Conservation (phyloP, 2,329 filamentous ascomycete genomes). For the Penicillium janthinellum region DNA sequence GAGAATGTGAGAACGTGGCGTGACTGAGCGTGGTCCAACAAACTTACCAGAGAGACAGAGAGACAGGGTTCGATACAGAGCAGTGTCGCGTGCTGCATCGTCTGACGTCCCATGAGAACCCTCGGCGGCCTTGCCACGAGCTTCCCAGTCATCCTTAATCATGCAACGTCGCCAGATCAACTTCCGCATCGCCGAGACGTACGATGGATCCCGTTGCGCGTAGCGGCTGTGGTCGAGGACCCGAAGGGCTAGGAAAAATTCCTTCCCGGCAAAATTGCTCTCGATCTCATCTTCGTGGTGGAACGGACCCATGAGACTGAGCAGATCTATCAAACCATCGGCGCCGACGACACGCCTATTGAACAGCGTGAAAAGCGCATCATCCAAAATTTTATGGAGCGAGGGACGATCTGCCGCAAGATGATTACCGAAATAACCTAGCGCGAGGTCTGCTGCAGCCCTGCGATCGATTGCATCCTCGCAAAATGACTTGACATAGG, state of each 20-base stretch:
- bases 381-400: conserved; percentile 70
- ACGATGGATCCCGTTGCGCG: conserved; percentile 51
- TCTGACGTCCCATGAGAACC: conserved; percentile 71
- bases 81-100: conserved; percentile 64
- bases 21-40: background rate
- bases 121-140: conserved; percentile 74
- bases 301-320: conserved; percentile 73
- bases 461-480: conserved; percentile 75
- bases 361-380: conserved; percentile 69
- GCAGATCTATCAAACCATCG: conserved; percentile 60
- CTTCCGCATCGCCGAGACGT: conserved; percentile 31
- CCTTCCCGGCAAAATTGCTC: conserved; percentile 54
- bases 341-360: conserved; percentile 67
- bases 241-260: conserved; percentile 75
- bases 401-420: conserved; percentile 62
- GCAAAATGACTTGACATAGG: conserved; percentile 68
- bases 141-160: conserved; percentile 80
- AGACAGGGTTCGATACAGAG: conserved; percentile 67
- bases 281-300: conserved; percentile 50
- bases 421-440: conserved; percentile 64
- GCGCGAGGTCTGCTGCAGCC: conserved; percentile 74
- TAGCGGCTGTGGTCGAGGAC: conserved; percentile 56
- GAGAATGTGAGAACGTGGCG: conserved; percentile 10
- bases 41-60: conserved; percentile 59
- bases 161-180: conserved; percentile 84